Conservation (phyloP, 495 filamentous ascomycete genomes). For the Entonaema liquescens region DNA sequence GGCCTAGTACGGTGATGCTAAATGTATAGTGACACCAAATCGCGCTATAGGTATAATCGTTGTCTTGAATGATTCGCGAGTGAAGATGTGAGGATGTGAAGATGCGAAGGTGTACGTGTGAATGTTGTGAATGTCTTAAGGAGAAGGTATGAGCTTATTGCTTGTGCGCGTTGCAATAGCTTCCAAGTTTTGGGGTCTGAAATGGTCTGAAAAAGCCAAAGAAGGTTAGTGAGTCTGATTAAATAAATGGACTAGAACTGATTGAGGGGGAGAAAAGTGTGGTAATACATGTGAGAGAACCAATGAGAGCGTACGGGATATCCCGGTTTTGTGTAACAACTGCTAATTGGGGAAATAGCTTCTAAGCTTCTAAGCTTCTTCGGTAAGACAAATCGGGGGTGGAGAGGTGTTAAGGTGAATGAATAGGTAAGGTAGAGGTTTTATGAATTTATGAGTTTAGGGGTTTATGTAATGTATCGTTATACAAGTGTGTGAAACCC, state of each 20-base stretch:
- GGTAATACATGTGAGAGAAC: conserved; percentile 2
- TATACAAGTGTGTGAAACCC: not conserved
- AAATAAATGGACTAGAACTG: conserved; percentile 7
- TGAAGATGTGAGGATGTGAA: not conserved
- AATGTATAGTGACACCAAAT: not conserved
- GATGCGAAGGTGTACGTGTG: not conserved
- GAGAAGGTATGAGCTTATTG: conserved; percentile 16
- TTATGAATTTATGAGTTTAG: not conserved
- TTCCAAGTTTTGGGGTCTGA: conserved; percentile 21
- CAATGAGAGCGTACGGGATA: conserved; percentile 33
- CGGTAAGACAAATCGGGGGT: conserved; percentile 23
- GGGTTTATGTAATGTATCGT: not conserved
- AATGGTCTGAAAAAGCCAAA: conserved; percentile 25
- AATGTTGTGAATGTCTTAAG: not conserved
- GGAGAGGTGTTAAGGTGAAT: conserved; percentile 28
- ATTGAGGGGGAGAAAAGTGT: not conserved
- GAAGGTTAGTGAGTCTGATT: conserved; percentile 24
- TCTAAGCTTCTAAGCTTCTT: conserved; percentile 10
- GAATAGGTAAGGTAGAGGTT: not conserved
- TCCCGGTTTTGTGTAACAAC: conserved; percentile 34
- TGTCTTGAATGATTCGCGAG: not conserved
- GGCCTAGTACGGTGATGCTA: not conserved
- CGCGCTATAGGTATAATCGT: not conserved
- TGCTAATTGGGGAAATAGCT: conserved; percentile 30
- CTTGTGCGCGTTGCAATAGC: conserved; percentile 27